phyloP scores from a whole-genome alignment of 495 filamentous ascomycete genomes.

The Xylaria venustula region DNA sequence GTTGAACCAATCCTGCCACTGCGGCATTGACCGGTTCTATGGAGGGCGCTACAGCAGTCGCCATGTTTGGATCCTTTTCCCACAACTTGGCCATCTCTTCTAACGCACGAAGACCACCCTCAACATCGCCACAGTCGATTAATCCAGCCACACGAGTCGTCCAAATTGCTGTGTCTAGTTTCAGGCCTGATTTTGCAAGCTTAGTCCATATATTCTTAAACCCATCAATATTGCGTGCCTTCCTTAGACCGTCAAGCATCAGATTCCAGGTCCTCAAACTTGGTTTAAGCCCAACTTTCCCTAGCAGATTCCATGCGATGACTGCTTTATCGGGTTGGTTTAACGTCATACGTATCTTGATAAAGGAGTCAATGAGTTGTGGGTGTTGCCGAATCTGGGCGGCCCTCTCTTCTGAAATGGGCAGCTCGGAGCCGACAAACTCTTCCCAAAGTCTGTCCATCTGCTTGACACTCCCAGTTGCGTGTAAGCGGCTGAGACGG shows the following conservation, averaged over 20 bases:
- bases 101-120: slow-evolving; percentile 55
- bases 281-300: slow-evolving; percentile 47
- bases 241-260: slow-evolving; percentile 61
- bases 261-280: slow-evolving; percentile 57
- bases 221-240: slow-evolving; percentile 43
- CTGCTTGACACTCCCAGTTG: slow-evolving; percentile 1
- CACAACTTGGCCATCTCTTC: slow-evolving; percentile 58
- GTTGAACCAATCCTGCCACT: slow-evolving; percentile 42
- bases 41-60: slow-evolving; percentile 51
- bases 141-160: slow-evolving; percentile 61
- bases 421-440: slow-evolving; percentile 28
- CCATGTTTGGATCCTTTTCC: slow-evolving; percentile 29
- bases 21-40: slow-evolving; percentile 63
- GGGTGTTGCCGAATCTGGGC: slow-evolving; percentile 22
- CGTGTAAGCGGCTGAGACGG: slow-evolving; percentile 6
- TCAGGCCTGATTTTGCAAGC: slow-evolving; percentile 47
- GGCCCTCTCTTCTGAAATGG: slow-evolving; percentile 19
- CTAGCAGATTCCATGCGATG: slow-evolving; percentile 60
- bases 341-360: slow-evolving; percentile 51
- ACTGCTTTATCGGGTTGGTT: slow-evolving; percentile 47
- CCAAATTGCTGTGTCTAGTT: slow-evolving; percentile 60
- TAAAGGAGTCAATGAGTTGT: slow-evolving; percentile 54
- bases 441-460: slow-evolving; percentile 29
- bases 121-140: slow-evolving; percentile 43
- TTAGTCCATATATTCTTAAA: slow-evolving; percentile 59